Conservation (phyloP, 2,329 filamentous ascomycete genomes). For the Grosmannia clavigera region DNA sequence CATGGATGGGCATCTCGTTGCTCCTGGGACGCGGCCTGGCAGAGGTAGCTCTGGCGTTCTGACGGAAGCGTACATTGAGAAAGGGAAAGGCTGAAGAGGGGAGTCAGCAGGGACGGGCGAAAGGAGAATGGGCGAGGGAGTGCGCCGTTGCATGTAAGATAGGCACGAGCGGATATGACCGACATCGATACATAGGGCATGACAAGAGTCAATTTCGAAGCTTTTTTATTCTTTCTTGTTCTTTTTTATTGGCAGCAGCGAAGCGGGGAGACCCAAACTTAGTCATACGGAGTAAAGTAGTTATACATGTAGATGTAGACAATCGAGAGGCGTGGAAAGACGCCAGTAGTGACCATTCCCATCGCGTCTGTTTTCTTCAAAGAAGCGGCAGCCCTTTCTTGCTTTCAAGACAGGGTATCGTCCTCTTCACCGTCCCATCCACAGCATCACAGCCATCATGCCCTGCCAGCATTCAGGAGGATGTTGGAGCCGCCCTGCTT, state of each 20-base stretch:
- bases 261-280: slow-evolving; percentile 6
- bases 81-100: not conserved
- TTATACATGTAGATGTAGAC: slow-evolving; percentile 1
- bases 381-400: too few relatives aligned
- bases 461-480: slow-evolving; percentile 38
- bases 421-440: not conserved
- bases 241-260: not conserved
- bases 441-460: slow-evolving; percentile 15
- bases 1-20: slow-evolving; percentile 32
- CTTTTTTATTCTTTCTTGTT: not conserved
- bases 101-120: not conserved
- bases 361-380: too few relatives aligned
- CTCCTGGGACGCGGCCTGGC: slow-evolving; percentile 18
- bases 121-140: not conserved
- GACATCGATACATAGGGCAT: not conserved
- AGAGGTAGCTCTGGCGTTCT: slow-evolving; percentile 14
- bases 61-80: slow-evolving; percentile 22
- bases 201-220: not conserved
- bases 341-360: slow-evolving; percentile 1
- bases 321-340: not conserved
- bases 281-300: not conserved
- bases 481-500: slow-evolving; percentile 41
- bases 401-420: too few relatives aligned
- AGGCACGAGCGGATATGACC: not conserved
- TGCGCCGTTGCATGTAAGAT: not conserved